Base-by-base conservation (phyloP, 2,329 filamentous ascomycete species). In the Aschersonia sp. region DNA sequence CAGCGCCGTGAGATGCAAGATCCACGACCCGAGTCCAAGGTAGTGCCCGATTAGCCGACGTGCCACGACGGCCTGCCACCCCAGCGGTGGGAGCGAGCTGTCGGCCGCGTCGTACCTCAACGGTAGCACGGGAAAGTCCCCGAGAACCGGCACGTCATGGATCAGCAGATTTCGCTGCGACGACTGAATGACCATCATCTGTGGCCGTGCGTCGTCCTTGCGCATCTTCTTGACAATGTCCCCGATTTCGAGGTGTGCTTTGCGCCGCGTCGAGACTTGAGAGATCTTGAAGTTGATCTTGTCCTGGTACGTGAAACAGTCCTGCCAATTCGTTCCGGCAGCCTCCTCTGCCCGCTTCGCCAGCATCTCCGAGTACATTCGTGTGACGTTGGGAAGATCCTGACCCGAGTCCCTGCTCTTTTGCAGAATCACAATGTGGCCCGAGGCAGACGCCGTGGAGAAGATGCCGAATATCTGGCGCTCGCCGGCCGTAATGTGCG, bases 391-490 rank as follows among this genome's bases (percentile, higher is more conserved):
- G 0, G 92, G 92, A 54, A 98, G 73, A 32, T 89, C 86, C 57
- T 94, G 84, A 1, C 69, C 73, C 5, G 79, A 75, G 55, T 95
- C 89, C 54, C 82, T 83, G 43, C 76, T 81, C 58, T 83, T 84
- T 59, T 92, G 89, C 39, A 95, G 73, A n/a, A 95, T 83, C 45
- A 97, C 74, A 45, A 99, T 78, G 56, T 95, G 79, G 0, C 89
- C 92, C 56, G 92, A 81, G 10, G 81, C 75, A 52, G 77, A 83
- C 0, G 79, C 78, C 0, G 87, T 90, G 0, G 90, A 97, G 64
- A 98, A 95, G 5, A 98, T 63, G 1, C 87, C 89, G 62, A 95
- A 97, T 46, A 98, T 83, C 58, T 98, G 89, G 37, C 87, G 78
- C 49, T 98, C 90, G 4, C 89, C 88, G 10, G 88, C 82, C 43